A percentile compares a stretch with the other conserved stretches of the same genome.
Evolutionary conservation across 2,329 filamentous ascomycete genomes (phyloP).

Genomic region (Calonectria pauciramosa): DNA sequence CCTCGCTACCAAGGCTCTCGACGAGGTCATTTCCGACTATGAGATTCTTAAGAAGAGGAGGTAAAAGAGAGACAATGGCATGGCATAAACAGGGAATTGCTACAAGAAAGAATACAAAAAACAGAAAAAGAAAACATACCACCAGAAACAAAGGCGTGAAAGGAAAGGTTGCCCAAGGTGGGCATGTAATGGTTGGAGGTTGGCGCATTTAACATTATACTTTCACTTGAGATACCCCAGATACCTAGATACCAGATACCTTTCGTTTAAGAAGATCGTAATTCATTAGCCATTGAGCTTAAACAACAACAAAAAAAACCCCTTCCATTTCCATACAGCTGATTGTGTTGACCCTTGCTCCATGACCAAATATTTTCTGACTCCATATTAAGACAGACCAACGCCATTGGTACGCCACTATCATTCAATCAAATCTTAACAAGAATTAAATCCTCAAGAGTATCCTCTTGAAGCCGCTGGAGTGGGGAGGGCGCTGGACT

Average conservation of each 20-base stretch:
- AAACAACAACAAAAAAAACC: slow-evolving; percentile 18
- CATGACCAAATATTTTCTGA: not conserved
- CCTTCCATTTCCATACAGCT: not conserved
- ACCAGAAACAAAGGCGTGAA: not conserved
- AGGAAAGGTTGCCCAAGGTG: slow-evolving; percentile 2
- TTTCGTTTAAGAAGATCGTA: slow-evolving; percentile 40
- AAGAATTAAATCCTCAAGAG: not conserved
- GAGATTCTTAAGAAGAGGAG: slow-evolving; percentile 62
- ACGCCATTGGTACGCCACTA: not conserved
- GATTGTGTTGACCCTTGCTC: not conserved
- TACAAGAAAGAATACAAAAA: not conserved
- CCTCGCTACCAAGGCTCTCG: slow-evolving; percentile 67
- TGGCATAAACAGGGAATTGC: not conserved
- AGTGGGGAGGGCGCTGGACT: not conserved
- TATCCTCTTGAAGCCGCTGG: not conserved
- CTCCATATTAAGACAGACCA: not conserved
- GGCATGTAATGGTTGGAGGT: slow-evolving; percentile 39
- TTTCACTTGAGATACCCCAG: slow-evolving; percentile 48
- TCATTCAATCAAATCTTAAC: not conserved
- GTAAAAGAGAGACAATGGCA: slow-evolving; percentile 51
- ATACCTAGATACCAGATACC: slow-evolving; percentile 34
- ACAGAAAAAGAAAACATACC: not conserved
- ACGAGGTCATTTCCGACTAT: slow-evolving; percentile 64
- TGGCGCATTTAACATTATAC: slow-evolving; percentile 37
- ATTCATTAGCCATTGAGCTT: slow-evolving; percentile 28